Percentiles rank a stretch among this genome's conserved stretches.
These are phyloP conservation scores for Podaxis sp. DNA, from an alignment of 768 basidiomycete species.

Conservation along the genomic window DNA sequence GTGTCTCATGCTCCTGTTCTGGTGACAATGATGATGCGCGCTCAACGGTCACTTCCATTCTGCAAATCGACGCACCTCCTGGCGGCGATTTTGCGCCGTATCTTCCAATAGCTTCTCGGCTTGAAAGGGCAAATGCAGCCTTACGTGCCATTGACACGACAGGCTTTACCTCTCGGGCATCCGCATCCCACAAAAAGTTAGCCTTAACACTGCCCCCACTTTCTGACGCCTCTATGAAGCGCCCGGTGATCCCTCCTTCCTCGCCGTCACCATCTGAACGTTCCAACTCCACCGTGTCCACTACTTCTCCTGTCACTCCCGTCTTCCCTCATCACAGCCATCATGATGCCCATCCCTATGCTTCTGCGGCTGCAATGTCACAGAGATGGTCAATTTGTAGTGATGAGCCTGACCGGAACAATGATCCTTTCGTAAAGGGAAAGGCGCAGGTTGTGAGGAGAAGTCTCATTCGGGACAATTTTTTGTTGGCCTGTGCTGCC, in stretches of 20 bases:
- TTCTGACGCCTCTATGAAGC: neutral
- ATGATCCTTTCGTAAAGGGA: conserved; percentile 2
- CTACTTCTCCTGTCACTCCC: conserved; percentile 10
- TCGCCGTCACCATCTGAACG: conserved; percentile 7
- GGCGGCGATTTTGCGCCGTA: conserved; percentile 8
- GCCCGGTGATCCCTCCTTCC: conserved; percentile 4
- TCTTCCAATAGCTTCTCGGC: conserved; percentile 2
- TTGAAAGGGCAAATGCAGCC: neutral
- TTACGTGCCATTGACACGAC: neutral
- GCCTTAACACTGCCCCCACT: neutral
- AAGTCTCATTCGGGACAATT: conserved; percentile 8
- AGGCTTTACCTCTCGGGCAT: neutral
- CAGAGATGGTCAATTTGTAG: conserved; percentile 7
- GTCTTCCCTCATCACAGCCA: conserved; percentile 2
- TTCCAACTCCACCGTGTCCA: conserved; percentile 9
- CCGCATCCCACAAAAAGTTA: neutral
- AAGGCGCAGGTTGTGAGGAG: conserved; percentile 6
- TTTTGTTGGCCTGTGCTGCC: conserved; percentile 9
- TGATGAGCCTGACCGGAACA: conserved; percentile 6
- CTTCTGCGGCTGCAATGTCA: neutral
- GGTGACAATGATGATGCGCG: neutral
- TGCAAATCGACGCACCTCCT: conserved; percentile 1
- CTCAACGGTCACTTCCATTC: neutral
- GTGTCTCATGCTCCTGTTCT: neutral
- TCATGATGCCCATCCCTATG: conserved; percentile 7